phyloP scores from a whole-genome alignment of 345 rosid genomes.

The Arabis alpina region DNA sequence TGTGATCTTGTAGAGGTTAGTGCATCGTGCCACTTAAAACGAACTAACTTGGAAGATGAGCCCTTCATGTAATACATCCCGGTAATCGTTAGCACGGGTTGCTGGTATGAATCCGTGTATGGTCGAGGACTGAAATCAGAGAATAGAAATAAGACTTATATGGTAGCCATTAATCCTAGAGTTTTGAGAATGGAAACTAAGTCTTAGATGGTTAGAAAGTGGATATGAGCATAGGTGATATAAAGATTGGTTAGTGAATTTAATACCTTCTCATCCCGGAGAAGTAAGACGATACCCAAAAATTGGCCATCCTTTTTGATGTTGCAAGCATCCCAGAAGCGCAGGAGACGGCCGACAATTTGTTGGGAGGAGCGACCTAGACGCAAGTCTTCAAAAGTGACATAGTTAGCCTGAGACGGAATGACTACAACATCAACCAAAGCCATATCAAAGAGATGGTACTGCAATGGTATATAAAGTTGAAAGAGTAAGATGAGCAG shows the following conservation, averaged over 20 bases:
- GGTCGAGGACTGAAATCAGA: background rate
- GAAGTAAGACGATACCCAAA: background rate
- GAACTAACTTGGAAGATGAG: background rate
- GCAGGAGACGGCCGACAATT: background rate
- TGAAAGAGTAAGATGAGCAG: too few species aligned
- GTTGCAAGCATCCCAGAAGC: background rate
- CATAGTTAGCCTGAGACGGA: background rate
- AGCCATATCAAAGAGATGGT: background rate
- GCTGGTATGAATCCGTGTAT: background rate
- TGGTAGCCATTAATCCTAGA: too few species aligned
- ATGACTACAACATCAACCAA: background rate
- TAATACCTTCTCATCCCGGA: background rate
- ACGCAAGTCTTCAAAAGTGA: background rate
- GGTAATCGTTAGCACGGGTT: background rate
- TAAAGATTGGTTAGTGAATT: background rate
- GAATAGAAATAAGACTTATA: too few species aligned
- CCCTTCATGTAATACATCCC: background rate
- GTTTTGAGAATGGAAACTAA: background rate
- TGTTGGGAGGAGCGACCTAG: background rate
- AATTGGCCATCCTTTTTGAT: background rate
- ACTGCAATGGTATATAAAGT: too few species aligned
- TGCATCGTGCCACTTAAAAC: background rate
- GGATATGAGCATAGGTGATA: background rate
- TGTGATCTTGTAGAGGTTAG: background rate
- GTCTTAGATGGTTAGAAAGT: too few species aligned